A percentile compares a stretch with the other conserved stretches of the same genome.
phyloP scores from a whole-genome alignment of 129 eudicot genomes.

The Heracleum sosnowskyi region DNA sequence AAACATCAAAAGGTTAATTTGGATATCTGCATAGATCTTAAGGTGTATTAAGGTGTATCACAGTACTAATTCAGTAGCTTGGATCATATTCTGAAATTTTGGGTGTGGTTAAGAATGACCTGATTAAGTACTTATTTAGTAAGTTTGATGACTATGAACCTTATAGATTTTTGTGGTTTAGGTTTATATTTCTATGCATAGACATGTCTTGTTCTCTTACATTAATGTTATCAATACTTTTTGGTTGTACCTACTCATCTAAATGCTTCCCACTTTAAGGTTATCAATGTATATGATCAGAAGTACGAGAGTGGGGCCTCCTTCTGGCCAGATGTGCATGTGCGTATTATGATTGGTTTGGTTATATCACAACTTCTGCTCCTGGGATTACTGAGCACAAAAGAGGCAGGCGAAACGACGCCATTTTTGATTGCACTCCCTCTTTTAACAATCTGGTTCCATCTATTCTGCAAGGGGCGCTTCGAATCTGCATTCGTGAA shows the following conservation, averaged over 20 bases:
- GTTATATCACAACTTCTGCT: slow-evolving; percentile 73
- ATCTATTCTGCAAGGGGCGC: slow-evolving; percentile 75
- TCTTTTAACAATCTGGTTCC: slow-evolving; percentile 85
- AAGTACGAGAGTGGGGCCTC: slow-evolving; percentile 92
- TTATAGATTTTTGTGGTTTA: not conserved
- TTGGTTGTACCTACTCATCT: not conserved
- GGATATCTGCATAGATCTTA: not conserved
- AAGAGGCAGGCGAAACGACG: slow-evolving; percentile 39
- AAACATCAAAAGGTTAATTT: not conserved
- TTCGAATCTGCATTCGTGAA: slow-evolving; percentile 67
- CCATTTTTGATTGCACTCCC: slow-evolving; percentile 67
- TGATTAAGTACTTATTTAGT: not conserved
- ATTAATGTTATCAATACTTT: not conserved
- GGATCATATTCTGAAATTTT: not conserved
- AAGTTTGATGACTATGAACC: not conserved
- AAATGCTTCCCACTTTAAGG: slow-evolving; percentile 33
- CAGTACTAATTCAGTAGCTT: not conserved
- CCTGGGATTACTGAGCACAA: slow-evolving; percentile 84
- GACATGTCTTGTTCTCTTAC: not conserved
- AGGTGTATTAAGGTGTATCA: not conserved
- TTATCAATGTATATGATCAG: slow-evolving; percentile 90
- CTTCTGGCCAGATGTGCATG: slow-evolving; percentile 95
- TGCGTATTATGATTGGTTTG: slow-evolving; percentile 66
- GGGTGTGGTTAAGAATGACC: not conserved
- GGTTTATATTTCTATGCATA: not conserved